Evolutionary conservation across 164 flowering plant species (phyloP).

Genomic region (Vitis cinerea): DNA sequence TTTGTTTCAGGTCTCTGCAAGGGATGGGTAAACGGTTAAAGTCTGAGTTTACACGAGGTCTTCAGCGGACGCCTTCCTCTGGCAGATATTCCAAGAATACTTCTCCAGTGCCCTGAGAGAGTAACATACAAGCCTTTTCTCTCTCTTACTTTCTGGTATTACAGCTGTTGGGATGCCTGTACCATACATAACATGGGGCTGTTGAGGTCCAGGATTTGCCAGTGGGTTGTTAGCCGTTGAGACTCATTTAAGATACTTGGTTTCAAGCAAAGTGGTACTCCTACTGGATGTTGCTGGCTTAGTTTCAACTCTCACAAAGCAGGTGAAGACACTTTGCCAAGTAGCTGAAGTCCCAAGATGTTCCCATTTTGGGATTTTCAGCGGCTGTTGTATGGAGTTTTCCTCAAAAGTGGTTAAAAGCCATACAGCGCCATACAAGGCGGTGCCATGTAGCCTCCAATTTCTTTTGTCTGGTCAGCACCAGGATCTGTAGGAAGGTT

Average conservation of each 20-base stretch:
- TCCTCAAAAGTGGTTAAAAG: neutral
- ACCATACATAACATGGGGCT: neutral
- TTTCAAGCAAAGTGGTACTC: neutral
- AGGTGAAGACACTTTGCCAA: neutral
- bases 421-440: neutral
- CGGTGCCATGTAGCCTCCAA: neutral
- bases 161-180: too few species aligned
- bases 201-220: neutral
- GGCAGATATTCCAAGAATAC: conserved; percentile 64
- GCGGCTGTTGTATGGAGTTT: neutral
- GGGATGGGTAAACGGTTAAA: conserved; percentile 63
- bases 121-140: conserved; percentile 1
- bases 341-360: neutral
- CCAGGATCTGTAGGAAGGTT: neutral
- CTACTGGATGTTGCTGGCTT: neutral
- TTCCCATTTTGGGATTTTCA: neutral
- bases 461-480: too few species aligned
- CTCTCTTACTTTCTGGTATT: neutral
- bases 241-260: neutral
- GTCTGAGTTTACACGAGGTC: conserved; percentile 49
- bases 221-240: neutral
- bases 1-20: conserved; percentile 49
- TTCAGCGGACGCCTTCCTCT: conserved; percentile 63
- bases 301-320: neutral
- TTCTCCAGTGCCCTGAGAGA: conserved; percentile 54